Evolutionary conservation across 1,139 yeast genomes (phyloP), one percentile per base, ranked within the genome.

Genomic region (Sugiyamaella xylanicola): DNA sequence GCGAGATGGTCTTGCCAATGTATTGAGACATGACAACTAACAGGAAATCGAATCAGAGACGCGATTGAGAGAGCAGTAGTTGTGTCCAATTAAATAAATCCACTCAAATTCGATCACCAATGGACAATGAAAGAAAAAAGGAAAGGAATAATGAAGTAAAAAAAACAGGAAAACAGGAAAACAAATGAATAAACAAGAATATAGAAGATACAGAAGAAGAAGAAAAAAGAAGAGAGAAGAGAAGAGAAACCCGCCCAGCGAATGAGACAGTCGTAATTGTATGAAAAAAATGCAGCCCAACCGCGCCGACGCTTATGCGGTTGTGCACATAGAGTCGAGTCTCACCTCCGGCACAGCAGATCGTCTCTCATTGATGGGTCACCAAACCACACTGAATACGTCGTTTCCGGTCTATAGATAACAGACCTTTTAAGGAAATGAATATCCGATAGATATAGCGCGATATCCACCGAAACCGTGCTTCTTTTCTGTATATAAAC

Each of bases 1-100:
- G 80, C 40, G 97, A 86, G 65, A 93, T 92, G 56, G 95, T 87
- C 72, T 90, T 91, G 27, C 99, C 99, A 65, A 90, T 86, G 72
- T 86, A 90, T 66, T 88, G 90, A 48, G 96, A 86, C 95, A 88
- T 88, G 56, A 49, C 39, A 45, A 51, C 15, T 13, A 27, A 17
- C n/a, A 8, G 47, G 9, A 9, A n/a, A 37, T 25, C 8, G 29
- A 5, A n/a, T 22, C 27, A 20, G 8, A 19, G 21, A 7, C 29
- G 25, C 11, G 25, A 21, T 8, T 7, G 44, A 41, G 20, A n/a
- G n/a, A n/a, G n/a, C n/a, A n/a, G n/a, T n/a, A n/a, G n/a, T n/a
- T n/a, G n/a, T n/a, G n/a, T n/a, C n/a, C n/a, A n/a, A n/a, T n/a
- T n/a, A n/a, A n/a, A n/a, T n/a, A n/a, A n/a, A 39, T 19, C 29